Base-by-base conservation (phyloP, 495 filamentous ascomycete species). In the Penicillium simplicissimum region DNA sequence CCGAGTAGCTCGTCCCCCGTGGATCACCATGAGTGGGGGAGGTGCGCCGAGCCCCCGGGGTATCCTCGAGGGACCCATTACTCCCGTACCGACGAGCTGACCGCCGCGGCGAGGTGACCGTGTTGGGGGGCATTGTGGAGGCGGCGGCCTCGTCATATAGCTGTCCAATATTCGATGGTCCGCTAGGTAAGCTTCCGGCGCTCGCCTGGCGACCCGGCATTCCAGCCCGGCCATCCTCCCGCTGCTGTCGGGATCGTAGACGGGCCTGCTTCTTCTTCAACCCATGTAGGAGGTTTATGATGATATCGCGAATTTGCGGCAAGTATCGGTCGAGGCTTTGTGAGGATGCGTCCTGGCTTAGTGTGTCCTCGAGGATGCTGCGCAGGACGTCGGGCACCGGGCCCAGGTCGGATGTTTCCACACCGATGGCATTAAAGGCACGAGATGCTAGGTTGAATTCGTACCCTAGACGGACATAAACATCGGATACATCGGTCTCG, bases 361-460 rank as follows among this genome's bases (percentile, higher is more conserved):
- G 81, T 0, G 96, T 98, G 53, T 96, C 91, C 76, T 98, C 95
- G 36, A 98, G 81, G 54, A 98, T 98, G 31, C 87, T 85, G 61
- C 95, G 88, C 23, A 98, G 74, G 52, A 92, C 80, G 71, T 98
- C 95, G 3, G 95, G 95, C 8, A 98, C 95, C 67, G 96, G 96
- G 51, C 95, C 95, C 15, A 98, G 83, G 74, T 98, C 95, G 5
- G 85, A 82, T 5, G 92, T 96, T 61, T 98, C 96, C 52, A 98
- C 94, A 36, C 94, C 93, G 68, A 98, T 98, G 40, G 92, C 90
- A 69, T 89, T 90, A 74, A 98, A 98, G 49, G 95, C 93, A 40
- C 95, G 89, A 74, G 93, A 97, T 8, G 95, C 95, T 76, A 98
- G 90, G 74, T 98, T 98, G 81, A 98, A 98, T 74, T 98, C 95